Conservation (phyloP, 768 basidiomycete species). For the Mycena amicta region DNA sequence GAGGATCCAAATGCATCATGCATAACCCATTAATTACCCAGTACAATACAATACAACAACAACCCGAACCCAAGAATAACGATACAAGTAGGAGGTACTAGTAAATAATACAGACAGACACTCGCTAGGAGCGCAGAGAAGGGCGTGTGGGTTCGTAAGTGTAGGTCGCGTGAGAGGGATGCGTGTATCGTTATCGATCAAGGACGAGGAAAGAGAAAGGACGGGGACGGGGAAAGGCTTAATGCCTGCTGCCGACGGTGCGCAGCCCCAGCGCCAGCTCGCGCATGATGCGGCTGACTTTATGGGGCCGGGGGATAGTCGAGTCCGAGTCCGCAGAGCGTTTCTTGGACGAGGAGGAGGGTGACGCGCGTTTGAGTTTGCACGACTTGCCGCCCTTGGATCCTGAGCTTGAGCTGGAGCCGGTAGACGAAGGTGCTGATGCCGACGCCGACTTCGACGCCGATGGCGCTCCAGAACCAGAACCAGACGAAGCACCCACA, state of each 20-base stretch:
- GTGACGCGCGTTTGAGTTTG: conserved; percentile 13
- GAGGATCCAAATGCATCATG: too few relatives aligned
- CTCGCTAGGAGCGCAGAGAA: background rate
- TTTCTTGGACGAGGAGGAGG: conserved; percentile 2
- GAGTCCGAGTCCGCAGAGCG: background rate
- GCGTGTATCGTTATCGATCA: too few relatives aligned
- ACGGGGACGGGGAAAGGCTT: background rate
- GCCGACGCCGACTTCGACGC: conserved; percentile 15
- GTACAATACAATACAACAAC: too few relatives aligned
- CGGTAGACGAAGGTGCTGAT: conserved; percentile 3
- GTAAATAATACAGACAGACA: background rate
- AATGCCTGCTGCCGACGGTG: background rate
- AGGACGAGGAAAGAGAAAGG: background rate
- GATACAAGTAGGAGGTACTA: background rate
- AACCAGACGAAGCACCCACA: conserved; percentile 20
- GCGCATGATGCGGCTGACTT: conserved; percentile 39
- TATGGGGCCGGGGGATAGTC: conserved; percentile 25
- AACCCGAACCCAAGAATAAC: background rate
- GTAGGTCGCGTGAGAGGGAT: too few relatives aligned
- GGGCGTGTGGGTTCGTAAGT: too few relatives aligned
- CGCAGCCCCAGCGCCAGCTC: conserved; percentile 23
- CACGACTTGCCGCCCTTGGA: conserved; percentile 13
- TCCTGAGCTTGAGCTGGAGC: background rate
- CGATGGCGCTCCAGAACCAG: too few relatives aligned
- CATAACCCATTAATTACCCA: too few relatives aligned